These are phyloP conservation scores for Yamadazyma atmosphaerica DNA, from an alignment of 1,139 yeast genomes.

Conservation along the genomic window DNA sequence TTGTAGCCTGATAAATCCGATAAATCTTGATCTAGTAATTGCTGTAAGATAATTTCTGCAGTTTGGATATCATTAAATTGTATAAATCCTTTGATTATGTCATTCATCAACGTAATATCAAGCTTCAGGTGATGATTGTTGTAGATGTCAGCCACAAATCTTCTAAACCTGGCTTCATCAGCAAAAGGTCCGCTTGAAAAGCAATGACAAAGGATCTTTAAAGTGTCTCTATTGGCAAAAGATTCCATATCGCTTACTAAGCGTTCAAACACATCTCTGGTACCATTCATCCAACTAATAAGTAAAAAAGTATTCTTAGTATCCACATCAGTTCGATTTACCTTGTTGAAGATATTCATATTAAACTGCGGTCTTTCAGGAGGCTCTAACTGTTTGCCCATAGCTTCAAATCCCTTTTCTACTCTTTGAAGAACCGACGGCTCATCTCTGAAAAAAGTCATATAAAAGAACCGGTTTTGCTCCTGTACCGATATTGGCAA, in stretches of 20 bases:
- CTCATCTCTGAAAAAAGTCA: slow-evolving; percentile 33
- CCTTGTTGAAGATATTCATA: slow-evolving; percentile 19
- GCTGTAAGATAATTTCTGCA: slow-evolving; percentile 14
- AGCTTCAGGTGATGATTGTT: not conserved
- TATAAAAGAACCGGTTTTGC: slow-evolving; percentile 28
- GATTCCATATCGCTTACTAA: slow-evolving; percentile 13
- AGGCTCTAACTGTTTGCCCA: slow-evolving; percentile 7
- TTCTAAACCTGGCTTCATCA: slow-evolving; percentile 7
- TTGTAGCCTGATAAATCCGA: slow-evolving; percentile 6
- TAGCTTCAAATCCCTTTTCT: slow-evolving; percentile 5
- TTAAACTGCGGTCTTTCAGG: slow-evolving; percentile 17
- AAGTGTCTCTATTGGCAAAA: slow-evolving; percentile 11
- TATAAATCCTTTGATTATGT: slow-evolving; percentile 17
- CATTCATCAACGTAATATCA: slow-evolving; percentile 19
- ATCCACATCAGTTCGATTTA: slow-evolving; percentile 13
- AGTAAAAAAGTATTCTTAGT: slow-evolving; percentile 13
- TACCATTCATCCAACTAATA: slow-evolving; percentile 10
- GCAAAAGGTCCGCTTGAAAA: slow-evolving; percentile 1
- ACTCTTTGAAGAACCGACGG: slow-evolving; percentile 18
- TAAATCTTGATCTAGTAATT: slow-evolving; percentile 2
- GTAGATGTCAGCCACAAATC: slow-evolving; percentile 3
- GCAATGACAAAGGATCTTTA: slow-evolving; percentile 7
- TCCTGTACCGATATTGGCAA: slow-evolving; percentile 33
- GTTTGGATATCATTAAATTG: slow-evolving; percentile 10
- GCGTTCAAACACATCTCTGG: slow-evolving; percentile 11